These are phyloP conservation scores for Centaurea solstitialis DNA, from an alignment of 129 eudicot genomes.

Conservation along the genomic window DNA sequence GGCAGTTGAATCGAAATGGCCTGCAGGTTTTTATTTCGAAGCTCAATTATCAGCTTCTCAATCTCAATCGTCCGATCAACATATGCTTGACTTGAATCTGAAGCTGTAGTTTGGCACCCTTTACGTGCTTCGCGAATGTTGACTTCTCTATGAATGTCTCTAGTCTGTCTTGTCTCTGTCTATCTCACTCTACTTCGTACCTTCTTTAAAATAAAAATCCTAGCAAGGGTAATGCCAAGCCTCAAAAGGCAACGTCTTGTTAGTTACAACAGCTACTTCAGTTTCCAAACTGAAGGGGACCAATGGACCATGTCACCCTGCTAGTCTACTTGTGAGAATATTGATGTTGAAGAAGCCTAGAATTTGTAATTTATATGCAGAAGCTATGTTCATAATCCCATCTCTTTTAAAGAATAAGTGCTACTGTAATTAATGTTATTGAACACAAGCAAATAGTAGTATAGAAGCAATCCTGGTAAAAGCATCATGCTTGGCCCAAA, in stretches of 20 bases:
- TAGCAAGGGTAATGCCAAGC: background rate
- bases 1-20: constrained; percentile 50
- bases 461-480: background rate
- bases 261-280: background rate
- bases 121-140: background rate
- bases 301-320: background rate
- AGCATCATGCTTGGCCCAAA: background rate
- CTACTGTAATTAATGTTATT: background rate
- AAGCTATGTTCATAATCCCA: background rate
- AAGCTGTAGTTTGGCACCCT: constrained; percentile 40
- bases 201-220: background rate
- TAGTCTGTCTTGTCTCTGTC: background rate
- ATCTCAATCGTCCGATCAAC: constrained; percentile 24
- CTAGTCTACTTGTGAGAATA: background rate
- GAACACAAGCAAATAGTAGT: background rate
- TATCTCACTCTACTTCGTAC: background rate
- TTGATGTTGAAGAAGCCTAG: background rate
- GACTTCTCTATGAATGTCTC: background rate
- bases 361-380: background rate
- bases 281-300: background rate
- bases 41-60: constrained; percentile 39
- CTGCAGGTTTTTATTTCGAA: constrained; percentile 61
- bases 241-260: background rate
- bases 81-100: constrained; percentile 53
- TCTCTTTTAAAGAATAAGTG: background rate